phyloP scores from a whole-genome alignment of 768 basidiomycete genomes.

The Tricholoma sp. region DNA sequence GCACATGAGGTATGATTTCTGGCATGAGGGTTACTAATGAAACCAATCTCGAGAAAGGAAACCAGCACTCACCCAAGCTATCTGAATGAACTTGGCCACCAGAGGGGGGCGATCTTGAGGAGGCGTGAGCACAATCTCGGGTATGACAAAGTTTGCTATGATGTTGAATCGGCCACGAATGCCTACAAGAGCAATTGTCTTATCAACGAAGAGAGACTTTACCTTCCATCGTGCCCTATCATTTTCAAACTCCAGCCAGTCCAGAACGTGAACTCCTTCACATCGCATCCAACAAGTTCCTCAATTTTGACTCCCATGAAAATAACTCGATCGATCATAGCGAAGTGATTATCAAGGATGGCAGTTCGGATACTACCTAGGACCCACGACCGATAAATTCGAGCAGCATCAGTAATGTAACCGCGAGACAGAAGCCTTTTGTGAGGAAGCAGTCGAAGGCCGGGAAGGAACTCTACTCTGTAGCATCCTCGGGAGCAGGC shows the following conservation, averaged over 20 bases:
- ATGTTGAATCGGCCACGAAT: constrained; percentile 83
- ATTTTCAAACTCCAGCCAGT: constrained; percentile 81
- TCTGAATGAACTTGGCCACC: constrained; percentile 74
- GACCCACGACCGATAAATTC: constrained; percentile 69
- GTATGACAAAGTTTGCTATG: constrained; percentile 72
- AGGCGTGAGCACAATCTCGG: constrained; percentile 76
- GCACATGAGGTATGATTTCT: constrained; percentile 78
- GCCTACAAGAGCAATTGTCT: constrained; percentile 67
- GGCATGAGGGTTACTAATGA: constrained; percentile 4
- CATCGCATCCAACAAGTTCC: constrained; percentile 76
- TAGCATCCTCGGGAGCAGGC: constrained; percentile 54
- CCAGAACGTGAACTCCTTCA: constrained; percentile 63
- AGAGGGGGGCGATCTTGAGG: constrained; percentile 60
- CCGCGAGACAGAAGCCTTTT: constrained; percentile 25
- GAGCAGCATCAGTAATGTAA: constrained; percentile 29
- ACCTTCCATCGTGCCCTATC: constrained; percentile 67
- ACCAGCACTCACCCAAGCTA: constrained; percentile 67
- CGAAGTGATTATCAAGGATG: constrained; percentile 68
- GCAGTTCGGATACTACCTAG: constrained; percentile 54
- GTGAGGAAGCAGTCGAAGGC: constrained; percentile 16
- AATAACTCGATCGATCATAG: constrained; percentile 85
- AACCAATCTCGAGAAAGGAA: not conserved
- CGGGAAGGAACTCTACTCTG: constrained; percentile 48
- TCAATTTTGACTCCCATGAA: constrained; percentile 84
- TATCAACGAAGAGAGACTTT: constrained; percentile 51